Evolutionary conservation across 768 basidiomycete genomes (phyloP), one percentile per base, ranked within the genome.

Genomic region (Amanita muscaria): DNA sequence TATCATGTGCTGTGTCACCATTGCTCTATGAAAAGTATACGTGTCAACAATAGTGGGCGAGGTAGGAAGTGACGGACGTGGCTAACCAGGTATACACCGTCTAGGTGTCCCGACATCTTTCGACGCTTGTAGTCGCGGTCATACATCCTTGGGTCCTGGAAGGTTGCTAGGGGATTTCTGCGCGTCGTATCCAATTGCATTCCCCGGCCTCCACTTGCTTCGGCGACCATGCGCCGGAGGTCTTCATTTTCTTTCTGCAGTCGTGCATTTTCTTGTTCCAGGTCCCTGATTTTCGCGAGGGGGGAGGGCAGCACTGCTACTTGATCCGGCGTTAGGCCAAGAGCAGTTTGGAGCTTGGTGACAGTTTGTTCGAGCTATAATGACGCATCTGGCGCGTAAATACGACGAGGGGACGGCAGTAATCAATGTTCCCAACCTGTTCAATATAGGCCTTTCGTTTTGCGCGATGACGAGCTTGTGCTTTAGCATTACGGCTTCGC

Each of bases 391-490:
- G n/a, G n/a, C 44, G 48, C 32, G 35, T 44, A 2, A 37, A 24
- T 18, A 12, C 25, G n/a, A 31, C 16, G 1, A 14, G 46, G 15
- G 36, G 27, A 32, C 10, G 19, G 42, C 38, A 29, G 38, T n/a
- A 27, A 33, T 39, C 35, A 25, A 24, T 40, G 34, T 37, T 21
- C 55, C 67, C 18, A 42, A 87, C 88, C 74, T 88, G 85, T 53
- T 90, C 87, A 58, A 91, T 89, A 69, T 91, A 91, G 9, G 88
- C 88, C 68, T 91, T 91, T 65, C 88, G 76, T 64, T 91, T 91
- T 60, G 88, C 88, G 49, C 88, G 79, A 70, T 91, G 88, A 55
- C 88, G 71, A 27, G 88, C 88, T 67, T 91, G 88, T 8, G 88
- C 88, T 64, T 81, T 83, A 43, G 83, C 84, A 68, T 88, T 88